Percentiles rank a stretch among this genome's conserved stretches.
Conservation (phyloP, 2,329 filamentous ascomycete genomes). For the Aspergillus sp. region DNA sequence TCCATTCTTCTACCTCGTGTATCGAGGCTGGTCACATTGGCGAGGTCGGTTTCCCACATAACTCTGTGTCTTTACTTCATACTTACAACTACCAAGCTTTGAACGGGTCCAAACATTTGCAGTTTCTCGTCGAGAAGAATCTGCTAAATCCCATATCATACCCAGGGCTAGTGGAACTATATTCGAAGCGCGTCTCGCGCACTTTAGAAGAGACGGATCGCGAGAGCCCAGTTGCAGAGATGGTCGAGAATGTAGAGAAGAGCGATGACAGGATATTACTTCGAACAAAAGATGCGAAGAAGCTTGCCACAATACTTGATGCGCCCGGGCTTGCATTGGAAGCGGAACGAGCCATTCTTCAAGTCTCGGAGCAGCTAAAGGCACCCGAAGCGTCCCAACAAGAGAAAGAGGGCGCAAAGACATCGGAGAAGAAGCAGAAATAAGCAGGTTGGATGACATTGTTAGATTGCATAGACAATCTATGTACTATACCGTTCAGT, state of each 20-base stretch:
- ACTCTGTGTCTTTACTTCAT: conserved; percentile 13
- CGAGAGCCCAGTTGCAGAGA: conserved; percentile 31
- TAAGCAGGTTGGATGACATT: conserved; percentile 16
- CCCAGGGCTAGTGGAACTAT: conserved; percentile 70
- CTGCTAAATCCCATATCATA: conserved; percentile 68
- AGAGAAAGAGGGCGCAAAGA: conserved; percentile 12
- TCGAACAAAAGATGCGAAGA: conserved; percentile 51
- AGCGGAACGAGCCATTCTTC: conserved; percentile 73
- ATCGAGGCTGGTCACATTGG: conserved; percentile 88
- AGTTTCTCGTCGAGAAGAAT: conserved; percentile 74
- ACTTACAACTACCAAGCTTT: conserved; percentile 55
- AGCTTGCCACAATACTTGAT: conserved; percentile 61
- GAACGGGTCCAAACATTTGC: conserved; percentile 78
- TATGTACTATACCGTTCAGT: neutral
- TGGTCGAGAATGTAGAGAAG: conserved; percentile 36
- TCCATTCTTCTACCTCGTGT: conserved; percentile 94
- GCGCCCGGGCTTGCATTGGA: conserved; percentile 71
- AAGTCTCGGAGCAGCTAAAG: conserved; percentile 55
- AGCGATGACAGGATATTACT: conserved; percentile 49
- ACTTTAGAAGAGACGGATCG: conserved; percentile 28
- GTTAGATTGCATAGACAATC: neutral
- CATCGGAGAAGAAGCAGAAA: conserved; percentile 22
- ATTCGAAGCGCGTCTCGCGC: conserved; percentile 50
- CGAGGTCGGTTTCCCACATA: conserved; percentile 49
- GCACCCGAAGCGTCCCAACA: conserved; percentile 21